Base-by-base conservation (phyloP, 331 rosid species). In the Pyrus hybrid region DNA sequence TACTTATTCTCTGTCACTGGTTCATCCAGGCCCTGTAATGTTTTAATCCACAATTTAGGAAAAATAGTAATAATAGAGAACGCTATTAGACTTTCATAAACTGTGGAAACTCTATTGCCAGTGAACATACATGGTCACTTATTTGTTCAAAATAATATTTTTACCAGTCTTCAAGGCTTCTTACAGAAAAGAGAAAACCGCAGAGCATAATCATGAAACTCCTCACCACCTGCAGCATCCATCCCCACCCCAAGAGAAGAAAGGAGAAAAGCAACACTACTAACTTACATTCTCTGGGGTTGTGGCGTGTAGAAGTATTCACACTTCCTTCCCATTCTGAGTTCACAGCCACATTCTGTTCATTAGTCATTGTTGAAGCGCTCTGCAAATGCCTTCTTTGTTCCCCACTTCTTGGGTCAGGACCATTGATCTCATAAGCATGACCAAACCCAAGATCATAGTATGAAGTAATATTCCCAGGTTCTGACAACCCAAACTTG, bases 401-500 rank as follows among this genome's bases (percentile, higher is more conserved):
- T 23, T 83, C 93, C 71, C 87, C 93, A 80, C 82, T 80, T 72
- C 74, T 73, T 58, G 81, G 83, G 26, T 83, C 88, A 1, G 81
- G 88, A 83, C 77, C 85, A 80, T 78, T 87, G 71, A 86, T 73
- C 76, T 87, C 97, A 77, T 85, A 87, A 58, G 84, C 83, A 74
- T 87, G 89, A 68, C 80, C 64, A 67, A 82, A 82, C 72, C 82
- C 75, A 67, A 81, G 82, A 75, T 83, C 88, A 66, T 84, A 88
- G 86, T 78, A 88, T 47, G 93, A 74, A 70, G 82, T 63, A 41
- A 41, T 41, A 79, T 71, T 92, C 73, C 91, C 96, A 58, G 86
- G 91, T 79, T 89, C 97, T 63, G 91, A 80, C 60, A 74, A 75
- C 81, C 93, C 97, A 85, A 89, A 89, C 87, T 92, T 92, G 87